phyloP scores from a whole-genome alignment of 805 yeast species.

The Candida piceae region DNA sequence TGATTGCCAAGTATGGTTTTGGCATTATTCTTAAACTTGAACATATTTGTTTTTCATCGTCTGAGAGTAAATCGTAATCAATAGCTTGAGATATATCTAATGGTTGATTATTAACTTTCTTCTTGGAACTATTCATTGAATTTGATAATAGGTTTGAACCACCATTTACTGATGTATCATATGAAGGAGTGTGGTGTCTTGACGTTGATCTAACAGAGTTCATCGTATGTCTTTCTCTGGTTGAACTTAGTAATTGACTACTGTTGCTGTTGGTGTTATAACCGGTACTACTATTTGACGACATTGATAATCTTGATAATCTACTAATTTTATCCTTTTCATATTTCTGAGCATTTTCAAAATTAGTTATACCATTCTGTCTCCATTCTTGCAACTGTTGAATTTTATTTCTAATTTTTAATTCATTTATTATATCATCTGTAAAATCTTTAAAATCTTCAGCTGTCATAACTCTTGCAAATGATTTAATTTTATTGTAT shows the following conservation, averaged over 20 bases:
- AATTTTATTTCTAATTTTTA: conserved; percentile 72
- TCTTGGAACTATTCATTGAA: too few species aligned
- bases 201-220: conserved; percentile 27
- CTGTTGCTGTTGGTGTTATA: too few species aligned
- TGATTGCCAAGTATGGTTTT: conserved; percentile 89
- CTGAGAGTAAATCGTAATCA: conserved; percentile 75
- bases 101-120: conserved; percentile 41
- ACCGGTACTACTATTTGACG: conserved; percentile 34
- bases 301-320: conserved; percentile 29
- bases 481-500: conserved; percentile 69
- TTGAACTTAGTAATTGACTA: conserved; percentile 23
- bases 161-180: conserved; percentile 15
- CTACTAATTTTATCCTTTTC: conserved; percentile 83
- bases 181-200: conserved; percentile 26
- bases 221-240: conserved; percentile 28
- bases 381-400: conserved; percentile 94
- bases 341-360: conserved; percentile 78
- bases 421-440: conserved; percentile 70
- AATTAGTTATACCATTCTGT: conserved; percentile 75
- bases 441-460: conserved; percentile 74
- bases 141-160: too few species aligned
- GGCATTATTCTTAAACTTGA: conserved; percentile 80
- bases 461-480: conserved; percentile 73
- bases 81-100: conserved; percentile 72
- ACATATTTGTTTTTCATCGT: conserved; percentile 87